Evolutionary conservation across 768 basidiomycete genomes (phyloP).

Genomic region (Leucosporidium scottii): DNA sequence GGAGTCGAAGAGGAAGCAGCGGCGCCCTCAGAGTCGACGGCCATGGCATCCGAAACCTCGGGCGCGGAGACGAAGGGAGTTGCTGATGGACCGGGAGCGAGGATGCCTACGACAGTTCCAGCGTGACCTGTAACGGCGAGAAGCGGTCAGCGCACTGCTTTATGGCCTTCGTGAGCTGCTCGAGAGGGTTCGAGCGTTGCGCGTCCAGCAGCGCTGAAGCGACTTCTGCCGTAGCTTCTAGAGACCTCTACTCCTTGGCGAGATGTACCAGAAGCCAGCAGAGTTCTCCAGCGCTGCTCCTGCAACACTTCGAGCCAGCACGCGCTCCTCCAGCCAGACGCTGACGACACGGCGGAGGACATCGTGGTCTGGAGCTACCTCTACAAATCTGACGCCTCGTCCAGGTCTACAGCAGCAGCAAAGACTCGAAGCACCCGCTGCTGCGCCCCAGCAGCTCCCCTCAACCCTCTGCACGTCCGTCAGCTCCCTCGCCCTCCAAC

Average conservation of each 20-base stretch:
- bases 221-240: neutral
- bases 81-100: conserved; percentile 49
- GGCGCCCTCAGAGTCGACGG: conserved; percentile 20
- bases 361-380: neutral
- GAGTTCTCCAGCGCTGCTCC: too few species aligned
- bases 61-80: conserved; percentile 27
- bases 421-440: neutral
- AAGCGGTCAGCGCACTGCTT: neutral
- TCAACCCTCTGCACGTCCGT: neutral
- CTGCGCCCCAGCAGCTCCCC: neutral
- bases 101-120: conserved; percentile 71
- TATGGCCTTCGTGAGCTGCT: neutral
- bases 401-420: neutral
- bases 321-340: too few species aligned
- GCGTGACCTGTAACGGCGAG: conserved; percentile 33
- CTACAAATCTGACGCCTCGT: neutral
- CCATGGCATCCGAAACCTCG: conserved; percentile 27
- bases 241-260: too few species aligned
- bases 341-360: too few species aligned
- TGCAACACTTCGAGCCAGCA: too few species aligned
- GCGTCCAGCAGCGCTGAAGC: neutral
- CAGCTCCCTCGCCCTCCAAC: neutral
- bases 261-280: too few species aligned
- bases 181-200: neutral
- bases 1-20: conserved; percentile 12